Evolutionary conservation across 140 eudicot species (phyloP).

Genomic region (Bidens hawaiensis): DNA sequence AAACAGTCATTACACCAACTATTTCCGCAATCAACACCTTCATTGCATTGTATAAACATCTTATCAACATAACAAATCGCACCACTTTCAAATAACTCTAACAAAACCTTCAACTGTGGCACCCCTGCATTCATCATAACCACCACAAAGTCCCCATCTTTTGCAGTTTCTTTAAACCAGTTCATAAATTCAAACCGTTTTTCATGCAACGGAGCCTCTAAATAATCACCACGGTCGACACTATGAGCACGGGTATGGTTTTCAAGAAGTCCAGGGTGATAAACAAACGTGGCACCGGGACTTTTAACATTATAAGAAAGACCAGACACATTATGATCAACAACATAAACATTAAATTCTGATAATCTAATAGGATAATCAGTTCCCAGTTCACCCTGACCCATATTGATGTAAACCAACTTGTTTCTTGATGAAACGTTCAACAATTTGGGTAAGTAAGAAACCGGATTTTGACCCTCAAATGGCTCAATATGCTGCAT

Average conservation of each 20-base stretch:
- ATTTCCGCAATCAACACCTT: slow-evolving; percentile 29
- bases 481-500: slow-evolving; percentile 66
- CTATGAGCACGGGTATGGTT: slow-evolving; percentile 16
- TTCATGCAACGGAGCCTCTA: slow-evolving; percentile 47
- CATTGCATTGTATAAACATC: slow-evolving; percentile 55
- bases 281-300: slow-evolving; percentile 74
- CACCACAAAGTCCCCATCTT: slow-evolving; percentile 57
- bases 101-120: slow-evolving; percentile 51
- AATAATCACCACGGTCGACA: slow-evolving; percentile 37
- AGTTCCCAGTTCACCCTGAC: slow-evolving; percentile 45
- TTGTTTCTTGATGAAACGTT: slow-evolving; percentile 61
- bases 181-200: slow-evolving; percentile 49
- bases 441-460: slow-evolving; percentile 55
- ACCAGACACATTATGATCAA: slow-evolving; percentile 70
- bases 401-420: slow-evolving; percentile 62
- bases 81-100: slow-evolving; percentile 59
- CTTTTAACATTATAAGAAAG: slow-evolving; percentile 55
- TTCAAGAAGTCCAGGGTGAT: slow-evolving; percentile 58
- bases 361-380: slow-evolving; percentile 38
- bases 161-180: slow-evolving; percentile 68
- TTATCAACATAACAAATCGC: slow-evolving; percentile 73
- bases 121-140: slow-evolving; percentile 69
- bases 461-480: slow-evolving; percentile 18
- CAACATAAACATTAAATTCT: slow-evolving; percentile 45
- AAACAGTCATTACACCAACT: slow-evolving; percentile 39